These are phyloP conservation scores for Nemania abortiva DNA, from an alignment of 2,329 filamentous ascomycete species.

Conservation along the genomic window DNA sequence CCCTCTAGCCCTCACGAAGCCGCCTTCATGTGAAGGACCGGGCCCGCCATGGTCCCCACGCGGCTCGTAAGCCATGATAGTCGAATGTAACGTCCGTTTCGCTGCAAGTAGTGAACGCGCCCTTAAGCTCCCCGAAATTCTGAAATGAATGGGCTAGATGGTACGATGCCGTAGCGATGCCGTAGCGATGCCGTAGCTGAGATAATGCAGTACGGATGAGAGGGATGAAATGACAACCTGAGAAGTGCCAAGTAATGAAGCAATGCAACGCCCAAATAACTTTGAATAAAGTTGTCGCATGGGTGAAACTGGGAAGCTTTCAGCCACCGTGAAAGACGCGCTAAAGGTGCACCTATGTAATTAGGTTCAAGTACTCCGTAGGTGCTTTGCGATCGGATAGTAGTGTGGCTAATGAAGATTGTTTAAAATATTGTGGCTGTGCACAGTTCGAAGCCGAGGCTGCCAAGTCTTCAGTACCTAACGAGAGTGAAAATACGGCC, in stretches of 20 bases:
- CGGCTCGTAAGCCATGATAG: slow-evolving; percentile 66
- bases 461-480: neutral
- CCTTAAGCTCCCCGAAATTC: neutral
- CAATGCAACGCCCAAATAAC: slow-evolving; percentile 7
- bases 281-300: slow-evolving; percentile 24
- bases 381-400: neutral
- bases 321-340: slow-evolving; percentile 35
- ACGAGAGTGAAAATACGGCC: no score
- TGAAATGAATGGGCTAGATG: neutral
- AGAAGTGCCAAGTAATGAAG: slow-evolving; percentile 16
- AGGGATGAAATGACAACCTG: neutral
- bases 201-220: neutral
- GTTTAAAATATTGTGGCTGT: slow-evolving; percentile 23
- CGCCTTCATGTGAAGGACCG: slow-evolving; percentile 55
- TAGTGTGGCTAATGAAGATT: slow-evolving; percentile 29
- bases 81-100: slow-evolving; percentile 2
- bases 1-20: slow-evolving; percentile 63
- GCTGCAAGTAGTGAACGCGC: slow-evolving; percentile 9
- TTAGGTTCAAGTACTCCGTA: no score
- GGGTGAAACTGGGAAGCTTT: slow-evolving; percentile 16
- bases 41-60: slow-evolving; percentile 61
- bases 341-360: neutral
- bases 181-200: neutral
- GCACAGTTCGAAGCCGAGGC: slow-evolving; percentile 15
- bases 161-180: no score